Conservation (phyloP, 2,329 filamentous ascomycete species). For the Aspergillus awamori region DNA sequence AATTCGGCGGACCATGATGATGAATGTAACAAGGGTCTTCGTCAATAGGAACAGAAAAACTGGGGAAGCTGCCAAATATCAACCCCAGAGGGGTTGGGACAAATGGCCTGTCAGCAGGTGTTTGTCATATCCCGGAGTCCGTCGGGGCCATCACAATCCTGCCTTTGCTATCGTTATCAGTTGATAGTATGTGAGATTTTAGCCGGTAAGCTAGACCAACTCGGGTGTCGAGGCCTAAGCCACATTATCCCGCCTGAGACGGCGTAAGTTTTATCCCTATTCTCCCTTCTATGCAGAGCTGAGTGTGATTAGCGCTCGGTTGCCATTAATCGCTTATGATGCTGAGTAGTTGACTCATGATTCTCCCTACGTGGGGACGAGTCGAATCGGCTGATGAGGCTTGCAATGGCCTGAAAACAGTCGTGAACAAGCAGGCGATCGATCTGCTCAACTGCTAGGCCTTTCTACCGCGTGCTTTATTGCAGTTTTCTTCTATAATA, state of each 20-base stretch:
- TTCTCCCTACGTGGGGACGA: too few relatives aligned
- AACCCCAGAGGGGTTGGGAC: background rate
- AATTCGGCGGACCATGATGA: background rate
- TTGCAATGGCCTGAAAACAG: too few relatives aligned
- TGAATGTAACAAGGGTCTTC: too few relatives aligned
- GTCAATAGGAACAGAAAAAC: background rate
- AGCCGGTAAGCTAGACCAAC: background rate
- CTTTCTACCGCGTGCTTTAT: too few relatives aligned
- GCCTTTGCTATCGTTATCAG: background rate
- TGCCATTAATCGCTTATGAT: too few relatives aligned
- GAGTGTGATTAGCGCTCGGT: background rate
- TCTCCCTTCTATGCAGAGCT: background rate
- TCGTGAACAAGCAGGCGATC: too few relatives aligned
- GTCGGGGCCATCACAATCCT: background rate
- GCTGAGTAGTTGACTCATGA: too few relatives aligned
- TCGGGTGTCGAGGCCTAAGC: background rate
- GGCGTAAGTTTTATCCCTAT: background rate
- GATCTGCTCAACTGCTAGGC: too few relatives aligned
- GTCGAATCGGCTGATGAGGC: too few relatives aligned
- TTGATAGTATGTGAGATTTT: background rate
- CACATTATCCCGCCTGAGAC: background rate
- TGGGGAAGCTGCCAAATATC: background rate
- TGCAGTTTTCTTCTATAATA: accelerated
- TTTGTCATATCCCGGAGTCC: background rate
- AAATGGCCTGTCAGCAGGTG: background rate